Evolutionary conservation across 1,284 basidiomycete species (phyloP), one percentile per base, ranked within the genome.

Genomic region (Coniferiporia weirii): DNA sequence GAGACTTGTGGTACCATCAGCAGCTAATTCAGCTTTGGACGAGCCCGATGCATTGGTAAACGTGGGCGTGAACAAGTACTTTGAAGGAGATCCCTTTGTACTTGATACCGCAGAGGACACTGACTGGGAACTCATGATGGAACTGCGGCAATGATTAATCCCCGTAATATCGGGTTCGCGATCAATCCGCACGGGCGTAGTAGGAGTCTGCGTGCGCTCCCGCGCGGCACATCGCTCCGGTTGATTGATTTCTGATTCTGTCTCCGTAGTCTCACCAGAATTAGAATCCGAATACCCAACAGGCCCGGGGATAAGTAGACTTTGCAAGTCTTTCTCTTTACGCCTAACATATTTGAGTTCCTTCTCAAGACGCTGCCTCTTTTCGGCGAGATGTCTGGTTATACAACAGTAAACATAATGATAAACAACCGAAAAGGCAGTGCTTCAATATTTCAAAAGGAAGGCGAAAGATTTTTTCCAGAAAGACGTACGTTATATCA

Each of bases 311-410:
- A 57, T 40, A 45, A 57, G 49, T 10, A 57, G 17, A 35, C 56
- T 57, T 13, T 44, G 47, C 9, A 43, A 20, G 12, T 50, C 56
- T 10, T 36, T 27, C 36, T 57, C 49, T 4, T 10, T 57, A 17
- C 36, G 38, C 27, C 22, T 38, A 9, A 57, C 17, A 8, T 19
- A 17, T 6, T 47, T 15, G 38, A 57, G 47, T 13, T 48, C 40
- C 15, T 36, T 47, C 40, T 34, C 38, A n/a, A 57, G 49, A 10
- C 20, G 48, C 4, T 35, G 56, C 27, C 38, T 57, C 22, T 57
- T 38, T 52, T 36, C 22, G 19, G 56, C 48, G 48, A 51, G 49
- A 32, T 43, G 51, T n/a, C 56, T 57, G 34, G 20, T 10, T 40
- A 38, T 15, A 22, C 13, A 15, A 27, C 5, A 36, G 19, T 13